Evolutionary conservation across 306 rosid species (phyloP).

Genomic region (Acacia melanoxylon): DNA sequence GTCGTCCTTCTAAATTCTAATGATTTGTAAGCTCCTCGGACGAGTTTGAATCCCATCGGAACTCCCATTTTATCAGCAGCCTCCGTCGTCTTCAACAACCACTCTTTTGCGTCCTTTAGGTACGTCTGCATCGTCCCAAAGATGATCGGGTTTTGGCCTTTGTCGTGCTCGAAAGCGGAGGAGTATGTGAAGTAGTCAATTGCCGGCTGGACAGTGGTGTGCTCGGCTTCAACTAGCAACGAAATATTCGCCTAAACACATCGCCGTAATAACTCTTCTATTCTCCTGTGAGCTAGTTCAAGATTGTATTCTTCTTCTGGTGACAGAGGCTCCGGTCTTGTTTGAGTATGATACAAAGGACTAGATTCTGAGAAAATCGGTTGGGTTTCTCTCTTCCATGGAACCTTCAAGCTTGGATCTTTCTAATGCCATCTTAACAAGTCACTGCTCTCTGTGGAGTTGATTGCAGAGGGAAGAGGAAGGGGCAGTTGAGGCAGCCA

Average conservation of each 20-base stretch:
- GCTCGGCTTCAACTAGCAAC: conserved; percentile 77
- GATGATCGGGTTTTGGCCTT: conserved; percentile 48
- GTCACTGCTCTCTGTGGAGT: too few species aligned
- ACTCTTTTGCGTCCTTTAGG: conserved; percentile 78
- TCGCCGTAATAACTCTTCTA: conserved; percentile 51
- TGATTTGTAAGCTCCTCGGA: conserved; percentile 95
- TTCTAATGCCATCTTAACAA: conserved; percentile 84
- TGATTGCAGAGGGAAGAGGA: too few species aligned
- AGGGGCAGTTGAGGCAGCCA: too few species aligned
- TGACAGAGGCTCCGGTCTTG: conserved; percentile 56
- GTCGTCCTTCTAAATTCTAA: conserved; percentile 38
- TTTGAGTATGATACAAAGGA: conserved; percentile 72
- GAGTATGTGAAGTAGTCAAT: conserved; percentile 86
- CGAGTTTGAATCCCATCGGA: conserved; percentile 80
- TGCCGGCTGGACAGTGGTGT: conserved; percentile 79
- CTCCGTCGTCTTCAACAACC: conserved; percentile 42
- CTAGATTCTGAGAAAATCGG: conserved; percentile 66
- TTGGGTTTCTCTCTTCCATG: conserved; percentile 77
- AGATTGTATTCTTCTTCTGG: conserved; percentile 71
- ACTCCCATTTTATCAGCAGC: conserved; percentile 67
- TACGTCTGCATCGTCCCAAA: conserved; percentile 80
- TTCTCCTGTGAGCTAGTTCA: conserved; percentile 54
- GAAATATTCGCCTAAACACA: conserved; percentile 62
- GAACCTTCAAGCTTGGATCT: conserved; percentile 60
- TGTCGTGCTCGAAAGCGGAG: conserved; percentile 61